Evolutionary conservation across 2,329 filamentous ascomycete genomes (phyloP).

Genomic region (Bimuria novae-zelandiae): DNA sequence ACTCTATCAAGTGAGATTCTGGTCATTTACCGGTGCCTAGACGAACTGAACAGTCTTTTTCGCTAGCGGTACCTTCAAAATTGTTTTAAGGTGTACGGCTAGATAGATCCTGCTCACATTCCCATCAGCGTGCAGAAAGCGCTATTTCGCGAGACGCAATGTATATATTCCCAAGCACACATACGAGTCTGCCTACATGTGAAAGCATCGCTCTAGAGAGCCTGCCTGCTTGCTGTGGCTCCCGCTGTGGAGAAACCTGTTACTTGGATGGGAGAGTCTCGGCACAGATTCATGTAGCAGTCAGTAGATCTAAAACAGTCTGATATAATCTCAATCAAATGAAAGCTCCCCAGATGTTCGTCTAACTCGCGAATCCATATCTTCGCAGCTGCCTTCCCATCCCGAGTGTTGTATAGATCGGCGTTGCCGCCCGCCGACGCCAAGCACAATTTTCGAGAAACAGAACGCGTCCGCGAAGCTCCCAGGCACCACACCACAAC

Average conservation of each 20-base stretch:
- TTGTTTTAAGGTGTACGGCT: slow-evolving; percentile 79
- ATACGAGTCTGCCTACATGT: background rate
- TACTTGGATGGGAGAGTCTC: too few relatives aligned
- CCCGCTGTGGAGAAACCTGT: too few relatives aligned
- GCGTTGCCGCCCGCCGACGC: slow-evolving; percentile 4
- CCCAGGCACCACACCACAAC: slow-evolving; percentile 33
- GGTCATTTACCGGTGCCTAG: slow-evolving; percentile 94
- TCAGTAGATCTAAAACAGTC: too few relatives aligned
- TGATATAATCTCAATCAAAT: too few relatives aligned
- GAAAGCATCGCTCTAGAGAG: background rate
- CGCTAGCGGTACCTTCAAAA: slow-evolving; percentile 92
- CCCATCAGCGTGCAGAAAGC: slow-evolving; percentile 4
- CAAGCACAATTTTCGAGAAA: slow-evolving; percentile 18
- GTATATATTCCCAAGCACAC: too few relatives aligned
- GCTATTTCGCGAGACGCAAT: background rate
- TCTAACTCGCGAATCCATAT: background rate
- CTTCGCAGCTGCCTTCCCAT: background rate
- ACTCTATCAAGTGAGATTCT: slow-evolving; percentile 64
- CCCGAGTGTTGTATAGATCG: slow-evolving; percentile 2
- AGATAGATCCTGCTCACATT: slow-evolving; percentile 95
- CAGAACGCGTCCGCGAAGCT: slow-evolving; percentile 37
- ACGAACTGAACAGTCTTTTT: slow-evolving; percentile 83
- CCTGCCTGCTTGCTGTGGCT: too few relatives aligned
- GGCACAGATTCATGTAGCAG: too few relatives aligned
- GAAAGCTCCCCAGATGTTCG: too few relatives aligned